Evolutionary conservation across 345 rosid genomes (phyloP).

Genomic region (Brassica nigra): DNA sequence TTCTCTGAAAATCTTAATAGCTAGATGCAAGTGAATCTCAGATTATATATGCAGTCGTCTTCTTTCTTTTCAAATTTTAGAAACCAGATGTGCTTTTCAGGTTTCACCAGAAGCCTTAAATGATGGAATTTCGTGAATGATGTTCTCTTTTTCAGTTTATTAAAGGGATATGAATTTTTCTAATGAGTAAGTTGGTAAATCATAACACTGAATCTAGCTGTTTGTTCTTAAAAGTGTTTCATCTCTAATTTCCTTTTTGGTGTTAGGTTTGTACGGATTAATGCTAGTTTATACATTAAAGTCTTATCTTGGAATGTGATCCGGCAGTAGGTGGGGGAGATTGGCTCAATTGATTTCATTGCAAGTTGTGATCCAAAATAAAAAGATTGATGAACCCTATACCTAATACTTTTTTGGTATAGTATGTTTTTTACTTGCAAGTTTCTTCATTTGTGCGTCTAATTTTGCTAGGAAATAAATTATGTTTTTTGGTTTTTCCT

Average conservation of each 20-base stretch:
- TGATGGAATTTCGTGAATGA: constrained; percentile 8
- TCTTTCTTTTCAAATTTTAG: constrained; percentile 1
- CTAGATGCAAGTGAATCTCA: constrained; percentile 9
- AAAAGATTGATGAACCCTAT: constrained; percentile 19
- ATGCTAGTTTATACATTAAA: constrained; percentile 22
- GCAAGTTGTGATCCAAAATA: constrained; percentile 7
- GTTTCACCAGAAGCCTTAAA: constrained; percentile 16
- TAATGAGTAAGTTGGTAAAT: constrained; percentile 19
- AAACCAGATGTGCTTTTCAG: constrained; percentile 18
- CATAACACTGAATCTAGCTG: constrained; percentile 28
- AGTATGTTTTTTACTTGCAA: not conserved
- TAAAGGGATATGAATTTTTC: not conserved
- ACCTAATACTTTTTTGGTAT: constrained; percentile 18
- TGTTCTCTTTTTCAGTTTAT: not conserved
- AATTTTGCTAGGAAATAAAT: not conserved
- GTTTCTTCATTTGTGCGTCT: not conserved
- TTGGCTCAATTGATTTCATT: constrained; percentile 11
- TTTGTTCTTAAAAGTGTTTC: constrained; percentile 26
- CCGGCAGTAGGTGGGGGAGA: not conserved
- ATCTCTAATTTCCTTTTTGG: constrained; percentile 30
- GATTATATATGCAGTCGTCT: not conserved
- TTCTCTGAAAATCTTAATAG: not conserved
- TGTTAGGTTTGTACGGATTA: constrained; percentile 36
- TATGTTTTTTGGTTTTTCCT: not conserved
- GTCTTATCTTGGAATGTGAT: constrained; percentile 21